A percentile compares a stretch with the other conserved stretches of the same genome.
These are phyloP conservation scores for Amphicarpaea edgeworthii DNA, from an alignment of 306 rosid genomes.

Conservation along the genomic window DNA sequence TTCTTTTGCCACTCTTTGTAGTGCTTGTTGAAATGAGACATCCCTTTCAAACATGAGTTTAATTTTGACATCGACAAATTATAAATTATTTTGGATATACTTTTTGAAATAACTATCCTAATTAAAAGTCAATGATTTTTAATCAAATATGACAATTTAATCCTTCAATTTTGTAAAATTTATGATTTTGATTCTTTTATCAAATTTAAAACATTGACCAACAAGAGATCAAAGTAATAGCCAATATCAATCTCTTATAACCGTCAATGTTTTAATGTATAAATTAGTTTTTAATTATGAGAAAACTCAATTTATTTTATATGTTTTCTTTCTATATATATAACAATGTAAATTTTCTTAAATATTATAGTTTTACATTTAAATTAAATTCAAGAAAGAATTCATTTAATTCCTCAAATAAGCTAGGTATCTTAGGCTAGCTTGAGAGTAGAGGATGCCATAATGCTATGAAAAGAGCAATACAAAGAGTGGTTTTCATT, in stretches of 20 bases:
- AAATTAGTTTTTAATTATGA: too few relatives aligned
- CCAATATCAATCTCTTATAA: too few relatives aligned
- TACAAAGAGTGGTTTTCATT: conserved; percentile 15
- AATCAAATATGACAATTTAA: neutral
- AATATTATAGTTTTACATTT: too few relatives aligned
- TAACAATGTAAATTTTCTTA: too few relatives aligned
- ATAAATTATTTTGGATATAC: neutral
- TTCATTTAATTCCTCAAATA: conserved; percentile 34
- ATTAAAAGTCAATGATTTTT: neutral
- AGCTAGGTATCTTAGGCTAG: neutral
- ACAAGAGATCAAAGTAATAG: too few relatives aligned
- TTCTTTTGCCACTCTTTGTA: conserved; percentile 7
- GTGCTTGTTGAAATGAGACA: neutral
- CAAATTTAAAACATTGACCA: too few relatives aligned
- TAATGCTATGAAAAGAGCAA: conserved; percentile 46
- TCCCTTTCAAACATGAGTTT: conserved; percentile 3
- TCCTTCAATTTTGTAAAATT: too few relatives aligned
- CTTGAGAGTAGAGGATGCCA: conserved; percentile 1
- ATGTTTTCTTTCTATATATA: too few relatives aligned
- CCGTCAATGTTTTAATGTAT: too few relatives aligned
- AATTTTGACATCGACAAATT: neutral
- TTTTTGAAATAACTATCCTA: neutral
- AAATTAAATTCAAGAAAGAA: neutral
- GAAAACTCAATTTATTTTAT: too few relatives aligned
- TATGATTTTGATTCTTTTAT: too few relatives aligned